Conservation (phyloP, 129 eudicot species). For the Chrysanthemum lavandulifolium region DNA sequence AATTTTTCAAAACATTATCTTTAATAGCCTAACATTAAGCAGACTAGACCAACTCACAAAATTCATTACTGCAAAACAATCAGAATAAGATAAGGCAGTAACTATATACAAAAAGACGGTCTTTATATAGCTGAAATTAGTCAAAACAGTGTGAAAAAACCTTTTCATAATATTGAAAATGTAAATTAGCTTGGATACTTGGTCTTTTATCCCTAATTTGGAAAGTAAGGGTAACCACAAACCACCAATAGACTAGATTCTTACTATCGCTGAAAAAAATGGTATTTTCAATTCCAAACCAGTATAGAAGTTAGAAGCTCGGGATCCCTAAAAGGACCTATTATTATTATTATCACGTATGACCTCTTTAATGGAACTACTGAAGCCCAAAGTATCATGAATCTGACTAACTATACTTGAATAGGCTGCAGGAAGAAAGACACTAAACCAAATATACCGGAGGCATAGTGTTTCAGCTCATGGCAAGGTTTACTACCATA, state of each 20-base stretch:
- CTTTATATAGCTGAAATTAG: background rate
- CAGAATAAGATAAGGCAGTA: background rate
- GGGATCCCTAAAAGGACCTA: no score
- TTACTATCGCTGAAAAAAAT: slow-evolving; percentile 1
- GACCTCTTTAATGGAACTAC: no score
- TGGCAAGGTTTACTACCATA: no score
- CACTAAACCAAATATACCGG: no score
- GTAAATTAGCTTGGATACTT: slow-evolving; percentile 9
- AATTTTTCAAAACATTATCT: slow-evolving; percentile 8
- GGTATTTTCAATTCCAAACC: no score
- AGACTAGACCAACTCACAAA: background rate
- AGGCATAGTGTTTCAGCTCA: no score
- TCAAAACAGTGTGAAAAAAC: slow-evolving; percentile 1
- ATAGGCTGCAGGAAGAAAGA: no score
- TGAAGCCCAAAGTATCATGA: no score
- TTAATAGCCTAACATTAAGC: slow-evolving; percentile 7
- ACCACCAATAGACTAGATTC: background rate
- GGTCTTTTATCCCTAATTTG: slow-evolving; percentile 11
- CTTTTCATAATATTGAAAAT: background rate
- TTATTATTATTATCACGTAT: no score
- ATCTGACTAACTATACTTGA: no score
- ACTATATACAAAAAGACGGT: background rate
- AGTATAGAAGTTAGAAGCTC: no score
- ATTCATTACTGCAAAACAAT: slow-evolving; percentile 7
- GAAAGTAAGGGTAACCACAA: slow-evolving; percentile 9